Evolutionary conservation across 1,284 basidiomycete species (phyloP), one percentile per base, ranked within the genome.

Genomic region (Ustilago nuda): DNA sequence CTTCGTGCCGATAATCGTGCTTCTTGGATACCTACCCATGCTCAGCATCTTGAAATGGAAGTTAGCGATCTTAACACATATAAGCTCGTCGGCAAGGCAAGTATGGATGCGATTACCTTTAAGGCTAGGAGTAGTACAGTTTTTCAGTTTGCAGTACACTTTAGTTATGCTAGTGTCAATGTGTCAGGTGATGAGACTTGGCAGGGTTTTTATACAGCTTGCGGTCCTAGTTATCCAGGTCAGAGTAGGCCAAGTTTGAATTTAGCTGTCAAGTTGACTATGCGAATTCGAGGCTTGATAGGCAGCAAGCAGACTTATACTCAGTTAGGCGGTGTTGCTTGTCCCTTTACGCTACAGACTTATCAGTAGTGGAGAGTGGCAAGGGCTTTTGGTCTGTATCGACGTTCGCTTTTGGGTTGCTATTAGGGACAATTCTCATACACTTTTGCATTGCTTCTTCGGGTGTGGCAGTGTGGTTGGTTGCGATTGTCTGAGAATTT

Each of bases 121-220:
- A 51, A 66, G 8, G 72, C 56, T 1, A 41, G 76, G 0, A 69
- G 59, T 4, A 67, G 61, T 35, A 81, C 79, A 1, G 13, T 55
- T 8, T 82, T 84, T 58, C 56, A 72, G 2, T 59, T 84, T 51
- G 76, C 82, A 2, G 78, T 82, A 8, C 50, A 77, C 13, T 81
- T 82, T 13, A 50, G 51, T 45, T 81, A 81, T 56, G 66, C 67
- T 37, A 64, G 57, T 23, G 27, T 81, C n/a, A 83, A 83, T 46
- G 37, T 56, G 8, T 72, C 71, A 3, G 82, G 82, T 30, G 82
- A 83, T 56, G 41, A 61, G 39, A 83, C 82, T 1, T 83, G 56
- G 19, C 70, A 68, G 30, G 57, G 77, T 32, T 82, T 76, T 17
- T 70, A 81, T 51, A 27, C 61, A 41, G 81, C 68, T 2, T 84